These are phyloP conservation scores for Bipolaris sorokiniana DNA, from an alignment of 2,329 filamentous ascomycete species.

Conservation along the genomic window DNA sequence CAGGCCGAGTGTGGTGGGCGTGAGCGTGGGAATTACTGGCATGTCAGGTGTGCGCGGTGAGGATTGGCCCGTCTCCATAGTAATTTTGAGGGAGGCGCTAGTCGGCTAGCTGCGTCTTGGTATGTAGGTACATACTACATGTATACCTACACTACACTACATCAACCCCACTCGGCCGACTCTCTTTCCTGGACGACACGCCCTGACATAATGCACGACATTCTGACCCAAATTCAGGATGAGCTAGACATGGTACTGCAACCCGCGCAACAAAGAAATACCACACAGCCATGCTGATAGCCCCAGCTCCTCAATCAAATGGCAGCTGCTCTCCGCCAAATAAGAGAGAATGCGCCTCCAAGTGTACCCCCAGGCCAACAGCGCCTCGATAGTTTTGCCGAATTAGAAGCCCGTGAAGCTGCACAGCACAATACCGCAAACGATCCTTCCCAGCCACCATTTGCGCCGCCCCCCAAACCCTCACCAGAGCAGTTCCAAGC, in stretches of 20 bases:
- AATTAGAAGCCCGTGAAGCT: slow-evolving; percentile 38
- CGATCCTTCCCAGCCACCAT: slow-evolving; percentile 21
- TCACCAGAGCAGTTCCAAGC: slow-evolving; percentile 62
- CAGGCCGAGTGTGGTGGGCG: slow-evolving; percentile 1
- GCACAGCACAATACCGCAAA: slow-evolving; percentile 18
- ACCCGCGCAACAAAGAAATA: background rate
- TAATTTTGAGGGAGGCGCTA: slow-evolving; percentile 15
- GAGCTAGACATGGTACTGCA: slow-evolving; percentile 74
- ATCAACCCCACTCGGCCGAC: slow-evolving; percentile 9
- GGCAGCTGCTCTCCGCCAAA: slow-evolving; percentile 54
- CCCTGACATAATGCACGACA: slow-evolving; percentile 66
- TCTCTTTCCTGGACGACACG: background rate
- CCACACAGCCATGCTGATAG: slow-evolving; percentile 1
- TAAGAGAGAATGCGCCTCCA: slow-evolving; percentile 51
- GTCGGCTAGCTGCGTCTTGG: slow-evolving; percentile 28
- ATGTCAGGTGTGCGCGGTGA: slow-evolving; percentile 2
- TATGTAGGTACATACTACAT: background rate
- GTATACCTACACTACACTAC: slow-evolving; percentile 1
- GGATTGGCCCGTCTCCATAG: background rate
- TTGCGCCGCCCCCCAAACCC: slow-evolving; percentile 18
- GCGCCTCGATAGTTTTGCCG: slow-evolving; percentile 41
- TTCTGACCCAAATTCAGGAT: slow-evolving; percentile 83
- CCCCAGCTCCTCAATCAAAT: slow-evolving; percentile 56
- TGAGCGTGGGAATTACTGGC: slow-evolving; percentile 3
- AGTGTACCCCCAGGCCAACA: slow-evolving; percentile 53